phyloP scores from a whole-genome alignment of 2,329 filamentous ascomycete genomes.

The Aquanectria penicillioides region DNA sequence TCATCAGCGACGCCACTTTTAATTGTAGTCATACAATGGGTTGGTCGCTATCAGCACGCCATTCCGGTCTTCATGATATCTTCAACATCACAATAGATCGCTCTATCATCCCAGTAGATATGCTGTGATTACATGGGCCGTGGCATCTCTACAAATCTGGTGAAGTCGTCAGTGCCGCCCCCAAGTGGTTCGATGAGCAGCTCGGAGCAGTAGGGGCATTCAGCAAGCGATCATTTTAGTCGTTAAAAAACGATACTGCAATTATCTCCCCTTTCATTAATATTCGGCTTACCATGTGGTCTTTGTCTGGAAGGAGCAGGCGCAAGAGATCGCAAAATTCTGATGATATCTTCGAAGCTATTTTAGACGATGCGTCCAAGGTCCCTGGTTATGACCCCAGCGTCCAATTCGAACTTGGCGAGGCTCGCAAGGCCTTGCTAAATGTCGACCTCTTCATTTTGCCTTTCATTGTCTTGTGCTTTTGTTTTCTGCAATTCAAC shows the following conservation, averaged over 20 bases:
- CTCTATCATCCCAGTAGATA: background rate
- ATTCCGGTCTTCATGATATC: slow-evolving; percentile 39
- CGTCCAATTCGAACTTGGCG: slow-evolving; percentile 17
- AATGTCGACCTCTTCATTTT: slow-evolving; percentile 43
- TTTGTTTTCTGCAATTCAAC: slow-evolving; percentile 47
- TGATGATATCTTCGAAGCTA: slow-evolving; percentile 19
- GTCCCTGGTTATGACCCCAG: slow-evolving; percentile 40
- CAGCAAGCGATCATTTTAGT: too few relatives aligned
- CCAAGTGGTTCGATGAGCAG: too few relatives aligned
- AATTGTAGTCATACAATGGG: slow-evolving; percentile 23
- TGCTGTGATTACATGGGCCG: background rate
- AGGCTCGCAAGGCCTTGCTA: slow-evolving; percentile 27
- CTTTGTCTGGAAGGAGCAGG: slow-evolving; percentile 23
- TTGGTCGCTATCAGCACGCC: slow-evolving; percentile 35
- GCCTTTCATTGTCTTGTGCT: slow-evolving; percentile 44
- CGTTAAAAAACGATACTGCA: too few relatives aligned
- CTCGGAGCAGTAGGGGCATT: too few relatives aligned
- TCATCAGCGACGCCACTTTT: slow-evolving; percentile 8
- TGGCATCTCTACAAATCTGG: background rate
- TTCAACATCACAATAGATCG: slow-evolving; percentile 11
- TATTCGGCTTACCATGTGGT: slow-evolving; percentile 14
- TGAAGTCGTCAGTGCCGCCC: background rate
- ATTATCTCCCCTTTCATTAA: background rate
- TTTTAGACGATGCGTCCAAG: slow-evolving; percentile 27
- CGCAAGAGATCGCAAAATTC: background rate